Evolutionary conservation across 257 asterid genomes (phyloP), one percentile per base, ranked within the genome.

Genomic region (Rubia yunnanensis): DNA sequence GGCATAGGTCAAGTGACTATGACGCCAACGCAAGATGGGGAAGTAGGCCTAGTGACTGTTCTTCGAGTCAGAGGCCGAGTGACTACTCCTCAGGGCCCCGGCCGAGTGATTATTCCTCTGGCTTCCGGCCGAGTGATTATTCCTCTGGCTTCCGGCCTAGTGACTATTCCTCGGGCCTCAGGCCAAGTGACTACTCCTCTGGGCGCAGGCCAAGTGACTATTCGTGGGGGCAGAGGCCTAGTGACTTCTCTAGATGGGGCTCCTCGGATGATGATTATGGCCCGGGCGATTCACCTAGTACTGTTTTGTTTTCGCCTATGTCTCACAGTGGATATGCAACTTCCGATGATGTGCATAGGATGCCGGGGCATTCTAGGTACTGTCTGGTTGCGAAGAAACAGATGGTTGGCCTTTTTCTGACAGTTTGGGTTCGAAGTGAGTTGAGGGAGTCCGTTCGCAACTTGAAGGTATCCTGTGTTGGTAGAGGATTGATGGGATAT

Each of bases 401-500:
- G 80, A 94, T 94, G 99, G 99, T 94, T 46, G 99, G 99, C 31
- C 60, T 94, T 73, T 94, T 78, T 76, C 95, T 94, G 66, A 94
- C 95, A 0, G 86, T 94, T 57, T 94, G 99, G 99, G 98, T 94
- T 31, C 89, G 96, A 27, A 83, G 88, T 56, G 99, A 94, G 74
- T 71, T 94, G 70, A 84, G 86, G 18, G 99, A 94, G 77, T 92
- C 84, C 32, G 95, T 86, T 13, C 80, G 77, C 68, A 91, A 94
- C 79, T 77, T 94, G 70, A 94, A 94, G 85, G 86, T 94, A 65
- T 90, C 99, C 17, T 88, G 96, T 65, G 88, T 94, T 50, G 99
- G 99, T 26, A 77, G 97, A 78, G 99, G 99, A 73, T 70, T 94
- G 76, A 90, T 90, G 99, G 99, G 99, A 13, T 94, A 94, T 74